Conservation (phyloP, 192 early-diverging fungal species). For the Spinellus fusiger region DNA sequence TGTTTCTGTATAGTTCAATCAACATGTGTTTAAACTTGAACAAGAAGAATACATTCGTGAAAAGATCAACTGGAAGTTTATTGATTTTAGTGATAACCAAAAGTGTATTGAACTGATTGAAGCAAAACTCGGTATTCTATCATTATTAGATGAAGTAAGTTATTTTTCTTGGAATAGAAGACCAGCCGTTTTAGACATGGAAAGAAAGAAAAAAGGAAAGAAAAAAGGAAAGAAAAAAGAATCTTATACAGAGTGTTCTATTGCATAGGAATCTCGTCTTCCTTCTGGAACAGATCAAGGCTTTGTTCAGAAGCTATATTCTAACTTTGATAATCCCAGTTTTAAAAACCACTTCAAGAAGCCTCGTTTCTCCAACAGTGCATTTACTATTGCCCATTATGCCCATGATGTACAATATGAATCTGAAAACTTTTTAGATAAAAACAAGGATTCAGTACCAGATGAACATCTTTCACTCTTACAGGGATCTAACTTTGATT, state of each 20-base stretch:
- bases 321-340: conserved; percentile 62
- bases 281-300: conserved; percentile 83
- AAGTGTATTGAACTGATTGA: conserved; percentile 99
- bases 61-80: conserved; percentile 96
- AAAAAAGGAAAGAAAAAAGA: no score
- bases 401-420: conserved; percentile 93
- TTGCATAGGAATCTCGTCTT: conserved; percentile 53
- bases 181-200: no score
- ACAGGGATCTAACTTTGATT: conserved; percentile 66
- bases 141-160: conserved; percentile 91
- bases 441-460: conserved; percentile 98
- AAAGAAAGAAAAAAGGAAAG: no score
- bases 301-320: conserved; percentile 87
- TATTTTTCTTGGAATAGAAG: background rate
- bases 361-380: conserved; percentile 80
- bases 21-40: conserved; percentile 98
- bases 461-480: conserved; percentile 84
- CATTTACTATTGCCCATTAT: conserved; percentile 95
- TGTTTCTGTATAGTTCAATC: conserved; percentile 68
- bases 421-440: conserved; percentile 95
- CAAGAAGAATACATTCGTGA: conserved; percentile 98
- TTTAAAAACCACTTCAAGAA: conserved; percentile 80
- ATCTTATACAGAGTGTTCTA: background rate
- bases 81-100: conserved; percentile 98
- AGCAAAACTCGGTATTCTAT: conserved; percentile 87